Percentiles rank a stretch among this genome's conserved stretches.
phyloP scores from a whole-genome alignment of 1,284 basidiomycete genomes.

The Rugosomyces carneus region DNA sequence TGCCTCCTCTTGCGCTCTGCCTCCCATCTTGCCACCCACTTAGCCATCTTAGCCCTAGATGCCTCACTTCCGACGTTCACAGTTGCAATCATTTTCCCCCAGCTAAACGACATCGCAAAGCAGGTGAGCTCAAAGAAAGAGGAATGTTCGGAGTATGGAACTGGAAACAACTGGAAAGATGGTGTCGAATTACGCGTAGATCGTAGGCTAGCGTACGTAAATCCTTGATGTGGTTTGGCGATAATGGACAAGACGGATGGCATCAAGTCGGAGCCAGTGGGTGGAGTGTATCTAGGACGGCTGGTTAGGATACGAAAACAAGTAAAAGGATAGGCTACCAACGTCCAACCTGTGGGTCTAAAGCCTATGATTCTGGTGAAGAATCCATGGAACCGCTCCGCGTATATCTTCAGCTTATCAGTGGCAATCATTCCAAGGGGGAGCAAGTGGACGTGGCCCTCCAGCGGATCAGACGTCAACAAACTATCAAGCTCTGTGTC shows the following conservation, averaged over 20 bases:
- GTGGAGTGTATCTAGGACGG: constrained; percentile 57
- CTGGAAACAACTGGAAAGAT: constrained; percentile 72
- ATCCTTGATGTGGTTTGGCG: constrained; percentile 53
- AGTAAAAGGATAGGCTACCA: constrained; percentile 22
- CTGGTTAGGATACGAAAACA: background rate
- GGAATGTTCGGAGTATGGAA: constrained; percentile 96
- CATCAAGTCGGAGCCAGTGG: constrained; percentile 57
- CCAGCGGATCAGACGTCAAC: constrained; percentile 71
- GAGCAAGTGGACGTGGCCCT: constrained; percentile 82
- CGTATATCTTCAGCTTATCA: constrained; percentile 76
- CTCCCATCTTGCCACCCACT: constrained; percentile 86
- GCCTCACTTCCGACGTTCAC: constrained; percentile 86
- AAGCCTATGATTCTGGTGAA: constrained; percentile 81
- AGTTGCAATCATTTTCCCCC: constrained; percentile 87
- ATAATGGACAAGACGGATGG: constrained; percentile 66
- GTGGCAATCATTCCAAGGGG: constrained; percentile 75
- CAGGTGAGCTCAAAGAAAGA: constrained; percentile 93
- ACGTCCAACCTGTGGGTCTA: constrained; percentile 94
- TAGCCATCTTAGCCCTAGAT: constrained; percentile 78
- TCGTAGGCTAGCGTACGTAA: constrained; percentile 62
- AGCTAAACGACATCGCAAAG: constrained; percentile 83
- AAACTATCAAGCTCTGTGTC: constrained; percentile 80
- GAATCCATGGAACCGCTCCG: constrained; percentile 67
- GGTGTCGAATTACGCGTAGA: constrained; percentile 69
- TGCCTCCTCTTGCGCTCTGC: constrained; percentile 64